Conservation (phyloP, 345 rosid genomes). For the Boechera divaricarpa region DNA sequence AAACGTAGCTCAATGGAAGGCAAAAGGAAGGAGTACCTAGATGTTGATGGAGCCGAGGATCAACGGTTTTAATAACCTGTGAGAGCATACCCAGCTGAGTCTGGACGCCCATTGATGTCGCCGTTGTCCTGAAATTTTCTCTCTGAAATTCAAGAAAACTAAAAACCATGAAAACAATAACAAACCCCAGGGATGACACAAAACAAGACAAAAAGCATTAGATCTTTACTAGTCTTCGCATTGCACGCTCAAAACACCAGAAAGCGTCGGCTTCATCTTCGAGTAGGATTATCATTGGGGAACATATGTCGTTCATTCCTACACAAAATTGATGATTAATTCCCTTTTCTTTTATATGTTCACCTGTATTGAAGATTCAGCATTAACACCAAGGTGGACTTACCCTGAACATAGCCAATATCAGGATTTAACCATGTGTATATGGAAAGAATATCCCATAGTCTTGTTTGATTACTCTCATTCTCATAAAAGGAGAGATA, state of each 20-base stretch:
- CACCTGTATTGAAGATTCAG: background rate
- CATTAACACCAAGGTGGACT: conserved; percentile 28
- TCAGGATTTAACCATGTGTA: conserved; percentile 89
- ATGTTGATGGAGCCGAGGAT: conserved; percentile 94
- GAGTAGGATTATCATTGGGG: conserved; percentile 82
- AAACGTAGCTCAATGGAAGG: background rate
- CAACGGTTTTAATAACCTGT: conserved; percentile 76
- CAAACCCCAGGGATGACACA: background rate
- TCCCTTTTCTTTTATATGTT: background rate
- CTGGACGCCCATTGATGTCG: conserved; percentile 83
- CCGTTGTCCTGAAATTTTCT: conserved; percentile 76
- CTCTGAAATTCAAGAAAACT: conserved; percentile 60
- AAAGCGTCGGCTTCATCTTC: conserved; percentile 94
- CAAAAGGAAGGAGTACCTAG: conserved; percentile 58
- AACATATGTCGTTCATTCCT: conserved; percentile 98
- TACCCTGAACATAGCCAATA: conserved; percentile 92
- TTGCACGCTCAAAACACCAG: conserved; percentile 94
- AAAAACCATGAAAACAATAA: conserved; percentile 21
- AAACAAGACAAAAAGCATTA: background rate
- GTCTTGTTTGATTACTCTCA: conserved; percentile 75
- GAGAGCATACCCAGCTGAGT: conserved; percentile 82
- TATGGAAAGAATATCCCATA: conserved; percentile 82
- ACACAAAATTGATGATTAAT: background rate
- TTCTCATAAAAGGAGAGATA: conserved; percentile 77
- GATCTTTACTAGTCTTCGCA: conserved; percentile 74